Conservation (phyloP, 116 monocot genomes). For the Papilionanthe hybrid region DNA sequence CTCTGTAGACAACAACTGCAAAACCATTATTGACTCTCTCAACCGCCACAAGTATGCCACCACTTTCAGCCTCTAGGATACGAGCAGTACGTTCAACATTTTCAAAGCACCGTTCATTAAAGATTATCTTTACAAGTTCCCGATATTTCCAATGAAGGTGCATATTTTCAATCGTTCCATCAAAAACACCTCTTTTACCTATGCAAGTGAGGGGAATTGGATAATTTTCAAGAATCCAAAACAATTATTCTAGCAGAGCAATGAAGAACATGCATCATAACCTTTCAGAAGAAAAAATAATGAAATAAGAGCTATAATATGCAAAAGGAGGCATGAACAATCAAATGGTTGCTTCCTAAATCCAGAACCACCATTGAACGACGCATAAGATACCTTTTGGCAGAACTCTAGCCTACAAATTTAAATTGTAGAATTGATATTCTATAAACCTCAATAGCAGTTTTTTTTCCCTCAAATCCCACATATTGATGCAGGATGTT, state of each 20-base stretch:
- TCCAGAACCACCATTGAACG: not conserved
- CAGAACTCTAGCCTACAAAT: not conserved
- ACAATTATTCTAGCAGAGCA: not conserved
- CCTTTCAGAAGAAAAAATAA: not conserved
- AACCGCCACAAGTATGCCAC: constrained; percentile 84
- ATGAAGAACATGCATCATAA: not conserved
- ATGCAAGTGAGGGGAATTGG: not conserved
- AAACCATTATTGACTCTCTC: constrained; percentile 88
- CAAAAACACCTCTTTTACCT: constrained; percentile 97
- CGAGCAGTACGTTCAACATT: constrained; percentile 54
- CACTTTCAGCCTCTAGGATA: constrained; percentile 84
- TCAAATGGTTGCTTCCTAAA: not conserved
- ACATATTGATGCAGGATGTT: not conserved
- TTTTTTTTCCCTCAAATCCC: not conserved
- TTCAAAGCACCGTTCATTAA: constrained; percentile 46
- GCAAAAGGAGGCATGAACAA: not conserved
- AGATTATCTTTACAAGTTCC: constrained; percentile 92
- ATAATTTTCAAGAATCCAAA: not conserved
- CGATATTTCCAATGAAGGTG: constrained; percentile 99
- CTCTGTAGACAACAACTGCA: constrained; percentile 90
- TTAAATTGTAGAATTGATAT: not conserved
- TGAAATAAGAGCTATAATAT: not conserved
- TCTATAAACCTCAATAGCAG: not conserved
- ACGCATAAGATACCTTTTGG: not conserved
- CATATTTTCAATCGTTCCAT: constrained; percentile 98